Evolutionary conservation across 75 land plant genomes (phyloP).

Genomic region (Gnetum montanum): DNA sequence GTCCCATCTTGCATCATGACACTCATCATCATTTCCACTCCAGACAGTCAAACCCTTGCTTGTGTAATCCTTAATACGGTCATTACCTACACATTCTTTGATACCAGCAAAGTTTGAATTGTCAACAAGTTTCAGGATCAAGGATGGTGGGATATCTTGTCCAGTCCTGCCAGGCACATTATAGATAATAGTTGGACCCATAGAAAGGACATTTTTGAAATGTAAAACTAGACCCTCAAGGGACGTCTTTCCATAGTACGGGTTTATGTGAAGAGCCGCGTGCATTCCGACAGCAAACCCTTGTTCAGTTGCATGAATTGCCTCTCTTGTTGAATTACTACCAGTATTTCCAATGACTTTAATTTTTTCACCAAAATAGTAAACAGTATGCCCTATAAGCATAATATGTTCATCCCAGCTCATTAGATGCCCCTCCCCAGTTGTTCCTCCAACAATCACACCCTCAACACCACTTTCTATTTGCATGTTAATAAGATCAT

Average conservation of each 20-base stretch:
- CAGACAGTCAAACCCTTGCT: slow-evolving; percentile 48
- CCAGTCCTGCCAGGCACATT: slow-evolving; percentile 79
- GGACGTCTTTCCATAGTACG: slow-evolving; percentile 89
- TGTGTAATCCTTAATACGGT: slow-evolving; percentile 43
- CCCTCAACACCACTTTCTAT: slow-evolving; percentile 70
- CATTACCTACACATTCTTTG: slow-evolving; percentile 78
- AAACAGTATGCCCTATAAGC: slow-evolving; percentile 81
- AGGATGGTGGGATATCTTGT: slow-evolving; percentile 68
- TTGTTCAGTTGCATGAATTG: slow-evolving; percentile 76
- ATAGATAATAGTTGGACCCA: slow-evolving; percentile 76
- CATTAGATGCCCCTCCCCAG: slow-evolving; percentile 91
- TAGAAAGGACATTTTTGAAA: slow-evolving; percentile 49
- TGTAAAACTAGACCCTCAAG: slow-evolving; percentile 46
- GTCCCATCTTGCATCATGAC: slow-evolving; percentile 84
- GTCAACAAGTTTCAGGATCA: slow-evolving; percentile 36
- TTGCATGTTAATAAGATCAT: slow-evolving; percentile 48
- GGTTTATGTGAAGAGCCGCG: slow-evolving; percentile 80
- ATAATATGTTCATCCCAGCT: slow-evolving; percentile 89
- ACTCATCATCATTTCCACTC: slow-evolving; percentile 88
- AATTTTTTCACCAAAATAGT: slow-evolving; percentile 55
- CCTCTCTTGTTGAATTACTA: slow-evolving; percentile 84
- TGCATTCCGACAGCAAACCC: slow-evolving; percentile 92
- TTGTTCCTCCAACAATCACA: slow-evolving; percentile 80
- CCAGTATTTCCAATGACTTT: slow-evolving; percentile 91
- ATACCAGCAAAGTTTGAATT: slow-evolving; percentile 60